Percentiles rank a stretch among this genome's conserved stretches.
Conservation (phyloP, 768 basidiomycete species). For the Hydnomerulius pinastri region DNA sequence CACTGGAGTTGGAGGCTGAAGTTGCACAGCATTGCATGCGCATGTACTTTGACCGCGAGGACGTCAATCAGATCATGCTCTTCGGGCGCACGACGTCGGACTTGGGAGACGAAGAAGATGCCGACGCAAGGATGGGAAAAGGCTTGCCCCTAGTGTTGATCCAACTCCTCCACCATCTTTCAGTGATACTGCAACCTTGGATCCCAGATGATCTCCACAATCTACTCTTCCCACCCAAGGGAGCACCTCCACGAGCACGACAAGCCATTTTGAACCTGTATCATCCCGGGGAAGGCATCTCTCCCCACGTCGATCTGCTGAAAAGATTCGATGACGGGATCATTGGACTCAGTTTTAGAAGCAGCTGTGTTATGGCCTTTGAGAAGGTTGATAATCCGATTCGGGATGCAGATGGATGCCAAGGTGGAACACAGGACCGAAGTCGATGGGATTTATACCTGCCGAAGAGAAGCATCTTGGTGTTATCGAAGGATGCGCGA, state of each 20-base stretch:
- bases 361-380: conserved; percentile 83
- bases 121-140: conserved; percentile 26
- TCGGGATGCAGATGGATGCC: conserved; percentile 2
- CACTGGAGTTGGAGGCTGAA: conserved; percentile 50
- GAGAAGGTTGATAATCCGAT: conserved; percentile 26
- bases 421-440: conserved; percentile 1
- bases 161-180: conserved; percentile 53
- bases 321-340: conserved; percentile 88
- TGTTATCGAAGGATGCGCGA: conserved; percentile 79
- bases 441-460: conserved; percentile 58
- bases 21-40: conserved; percentile 53
- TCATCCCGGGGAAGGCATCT: conserved; percentile 85
- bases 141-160: conserved; percentile 60
- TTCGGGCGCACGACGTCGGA: conserved; percentile 54
- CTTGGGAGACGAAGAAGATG: conserved; percentile 11
- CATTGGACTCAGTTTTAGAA: conserved; percentile 80
- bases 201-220: conserved; percentile 52
- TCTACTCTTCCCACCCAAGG: conserved; percentile 59
- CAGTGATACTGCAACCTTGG: conserved; percentile 46
- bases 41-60: conserved; percentile 51
- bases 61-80: conserved; percentile 84
- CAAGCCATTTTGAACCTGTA: conserved; percentile 94
- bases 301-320: conserved; percentile 85
- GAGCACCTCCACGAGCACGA: conserved; percentile 49
- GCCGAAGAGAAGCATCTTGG: conserved; percentile 72